phyloP scores from a whole-genome alignment of 768 basidiomycete species.

The Termitomyces sp. region DNA sequence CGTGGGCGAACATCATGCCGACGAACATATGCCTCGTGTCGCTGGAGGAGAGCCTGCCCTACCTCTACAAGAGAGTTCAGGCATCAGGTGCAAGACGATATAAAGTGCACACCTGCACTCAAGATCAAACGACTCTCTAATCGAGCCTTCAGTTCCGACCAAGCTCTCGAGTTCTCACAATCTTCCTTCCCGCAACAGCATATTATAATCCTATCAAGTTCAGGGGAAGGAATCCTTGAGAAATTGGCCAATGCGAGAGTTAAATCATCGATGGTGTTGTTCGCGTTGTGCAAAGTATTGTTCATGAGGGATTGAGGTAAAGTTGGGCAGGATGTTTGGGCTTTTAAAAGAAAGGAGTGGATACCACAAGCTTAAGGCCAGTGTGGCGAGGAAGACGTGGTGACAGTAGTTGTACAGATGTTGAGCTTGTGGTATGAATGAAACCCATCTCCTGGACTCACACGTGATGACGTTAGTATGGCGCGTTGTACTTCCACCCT shows the following conservation, averaged over 20 bases:
- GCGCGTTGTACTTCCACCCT: neutral
- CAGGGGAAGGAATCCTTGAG: conserved; percentile 71
- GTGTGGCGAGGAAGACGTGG: conserved; percentile 9
- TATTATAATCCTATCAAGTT: conserved; percentile 40
- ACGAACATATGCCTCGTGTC: conserved; percentile 83
- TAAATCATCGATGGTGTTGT: conserved; percentile 71
- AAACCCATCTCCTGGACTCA: neutral
- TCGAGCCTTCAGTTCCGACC: conserved; percentile 59
- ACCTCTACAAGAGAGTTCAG: conserved; percentile 52
- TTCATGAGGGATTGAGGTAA: conserved; percentile 36
- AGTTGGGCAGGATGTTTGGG: conserved; percentile 25
- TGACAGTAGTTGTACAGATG: neutral
- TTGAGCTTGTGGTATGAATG: neutral
- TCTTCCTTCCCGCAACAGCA: conserved; percentile 67
- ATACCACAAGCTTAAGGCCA: conserved; percentile 3
- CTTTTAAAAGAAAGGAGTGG: neutral
- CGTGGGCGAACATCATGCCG: conserved; percentile 51
- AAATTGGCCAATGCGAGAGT: conserved; percentile 68
- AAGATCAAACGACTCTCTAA: conserved; percentile 75
- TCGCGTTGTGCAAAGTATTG: conserved; percentile 45
- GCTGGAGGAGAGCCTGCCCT: conserved; percentile 80
- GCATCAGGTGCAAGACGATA: neutral
- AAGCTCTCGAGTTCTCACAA: conserved; percentile 59
- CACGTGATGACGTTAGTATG: conserved; percentile 5
- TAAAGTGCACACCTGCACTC: conserved; percentile 70